Evolutionary conservation across 345 rosid species (phyloP).

Genomic region (Eutrema japonicum): DNA sequence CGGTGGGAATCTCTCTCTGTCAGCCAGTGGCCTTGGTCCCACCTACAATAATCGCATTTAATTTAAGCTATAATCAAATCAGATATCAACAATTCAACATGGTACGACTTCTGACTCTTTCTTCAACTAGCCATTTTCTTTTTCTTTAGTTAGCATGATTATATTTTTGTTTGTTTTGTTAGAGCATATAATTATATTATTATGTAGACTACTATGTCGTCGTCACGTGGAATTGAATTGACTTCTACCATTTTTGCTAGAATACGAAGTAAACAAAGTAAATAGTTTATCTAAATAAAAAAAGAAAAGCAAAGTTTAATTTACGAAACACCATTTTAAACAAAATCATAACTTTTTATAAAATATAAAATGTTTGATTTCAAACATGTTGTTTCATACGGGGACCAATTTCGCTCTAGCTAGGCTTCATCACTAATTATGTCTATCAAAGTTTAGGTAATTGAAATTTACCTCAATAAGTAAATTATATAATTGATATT

Average conservation of each 20-base stretch:
- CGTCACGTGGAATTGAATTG: constrained; percentile 29
- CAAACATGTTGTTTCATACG: too few relatives aligned
- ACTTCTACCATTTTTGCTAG: constrained; percentile 10
- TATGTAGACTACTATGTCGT: constrained; percentile 16
- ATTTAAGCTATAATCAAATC: background rate
- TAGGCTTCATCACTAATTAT: too few relatives aligned
- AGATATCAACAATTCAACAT: background rate
- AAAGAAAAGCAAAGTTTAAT: background rate
- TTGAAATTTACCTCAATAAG: background rate
- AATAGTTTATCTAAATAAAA: background rate
- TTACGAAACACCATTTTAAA: too few relatives aligned
- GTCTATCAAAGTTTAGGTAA: background rate
- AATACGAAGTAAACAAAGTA: background rate
- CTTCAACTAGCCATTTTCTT: constrained; percentile 5
- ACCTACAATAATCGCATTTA: constrained; percentile 52
- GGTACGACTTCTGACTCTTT: constrained; percentile 1
- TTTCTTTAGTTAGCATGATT: constrained; percentile 4
- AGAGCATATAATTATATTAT: background rate
- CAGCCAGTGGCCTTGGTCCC: constrained; percentile 79
- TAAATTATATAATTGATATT: too few relatives aligned
- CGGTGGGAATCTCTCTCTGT: constrained; percentile 90
- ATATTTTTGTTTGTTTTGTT: background rate
- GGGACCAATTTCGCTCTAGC: too few relatives aligned
- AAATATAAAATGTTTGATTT: too few relatives aligned
- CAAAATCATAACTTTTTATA: too few relatives aligned